Conservation (phyloP, 2,329 filamentous ascomycete genomes). For the Gyromitra esculenta region DNA sequence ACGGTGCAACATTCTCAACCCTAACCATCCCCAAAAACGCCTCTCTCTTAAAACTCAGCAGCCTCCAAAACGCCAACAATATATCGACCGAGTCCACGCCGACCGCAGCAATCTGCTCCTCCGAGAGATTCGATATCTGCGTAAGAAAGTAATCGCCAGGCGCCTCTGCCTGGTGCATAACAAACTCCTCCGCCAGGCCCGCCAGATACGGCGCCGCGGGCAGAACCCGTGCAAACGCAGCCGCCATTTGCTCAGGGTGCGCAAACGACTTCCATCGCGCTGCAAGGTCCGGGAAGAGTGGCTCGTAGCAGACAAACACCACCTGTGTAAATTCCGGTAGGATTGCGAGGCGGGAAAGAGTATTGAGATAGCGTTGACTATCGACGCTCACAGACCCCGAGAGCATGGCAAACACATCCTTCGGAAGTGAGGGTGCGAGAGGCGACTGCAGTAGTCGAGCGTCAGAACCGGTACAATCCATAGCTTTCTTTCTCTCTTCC, state of each 20-base stretch:
- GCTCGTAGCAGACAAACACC: conserved; percentile 55
- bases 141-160: conserved; percentile 14
- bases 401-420: conserved; percentile 39
- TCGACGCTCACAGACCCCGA: conserved; percentile 3
- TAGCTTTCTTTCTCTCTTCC: conserved; percentile 1
- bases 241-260: conserved; percentile 65
- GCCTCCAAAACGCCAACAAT: conserved; percentile 51
- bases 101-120: conserved; percentile 6
- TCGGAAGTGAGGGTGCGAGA: conserved; percentile 45
- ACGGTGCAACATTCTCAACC: conserved; percentile 35
- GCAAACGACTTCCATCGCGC: conserved; percentile 58
- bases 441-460: conserved; percentile 41
- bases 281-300: conserved; percentile 56
- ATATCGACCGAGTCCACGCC: conserved; percentile 23
- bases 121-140: conserved; percentile 14
- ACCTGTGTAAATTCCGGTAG: conserved; percentile 53
- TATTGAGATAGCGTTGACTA: conserved; percentile 59
- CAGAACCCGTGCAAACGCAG: conserved; percentile 80
- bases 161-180: conserved; percentile 49
- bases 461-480: conserved; percentile 57
- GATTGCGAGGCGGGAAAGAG: conserved; percentile 56
- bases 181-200: conserved; percentile 71
- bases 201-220: conserved; percentile 84
- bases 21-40: conserved; percentile 49
- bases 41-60: conserved; percentile 51